Percentiles rank a stretch among this genome's conserved stretches.
Conservation (phyloP, 768 basidiomycete genomes). For the Stropharia rugosoannulata region DNA sequence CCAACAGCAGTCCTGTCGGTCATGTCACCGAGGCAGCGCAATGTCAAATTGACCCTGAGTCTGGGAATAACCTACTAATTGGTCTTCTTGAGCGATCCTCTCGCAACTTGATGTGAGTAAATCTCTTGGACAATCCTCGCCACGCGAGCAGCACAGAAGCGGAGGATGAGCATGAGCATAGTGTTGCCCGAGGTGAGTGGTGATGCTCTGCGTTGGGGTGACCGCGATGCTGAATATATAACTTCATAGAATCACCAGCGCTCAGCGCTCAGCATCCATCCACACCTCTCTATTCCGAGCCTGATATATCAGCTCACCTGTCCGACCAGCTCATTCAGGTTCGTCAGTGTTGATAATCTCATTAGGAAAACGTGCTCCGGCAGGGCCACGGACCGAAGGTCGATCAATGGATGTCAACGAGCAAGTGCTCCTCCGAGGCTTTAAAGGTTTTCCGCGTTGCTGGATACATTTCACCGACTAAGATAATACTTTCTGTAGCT, state of each 20-base stretch:
- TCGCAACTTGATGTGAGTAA: not conserved
- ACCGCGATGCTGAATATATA: no score
- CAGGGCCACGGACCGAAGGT: not conserved
- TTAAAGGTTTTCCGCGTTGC: constrained; percentile 1
- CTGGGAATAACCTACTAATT: no score
- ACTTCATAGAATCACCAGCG: not conserved
- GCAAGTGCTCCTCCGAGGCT: constrained; percentile 2
- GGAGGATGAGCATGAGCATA: not conserved
- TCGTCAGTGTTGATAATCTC: not conserved
- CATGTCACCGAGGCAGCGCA: no score
- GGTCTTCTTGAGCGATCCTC: not conserved
- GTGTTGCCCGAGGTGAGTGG: not conserved
- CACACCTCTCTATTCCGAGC: not conserved
- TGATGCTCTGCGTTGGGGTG: not conserved
- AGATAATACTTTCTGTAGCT: not conserved
- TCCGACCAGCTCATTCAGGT: no score
- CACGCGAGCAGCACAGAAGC: not conserved
- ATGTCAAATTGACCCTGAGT: no score
- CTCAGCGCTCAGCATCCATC: not conserved
- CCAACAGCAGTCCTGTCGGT: no score
- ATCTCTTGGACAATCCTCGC: not conserved
- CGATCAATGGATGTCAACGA: not conserved
- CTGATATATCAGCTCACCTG: no score
- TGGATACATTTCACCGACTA: not conserved
- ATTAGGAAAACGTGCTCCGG: not conserved